Evolutionary conservation across 2,329 filamentous ascomycete genomes (phyloP).

Genomic region (Arthrinium phaeospermum): DNA sequence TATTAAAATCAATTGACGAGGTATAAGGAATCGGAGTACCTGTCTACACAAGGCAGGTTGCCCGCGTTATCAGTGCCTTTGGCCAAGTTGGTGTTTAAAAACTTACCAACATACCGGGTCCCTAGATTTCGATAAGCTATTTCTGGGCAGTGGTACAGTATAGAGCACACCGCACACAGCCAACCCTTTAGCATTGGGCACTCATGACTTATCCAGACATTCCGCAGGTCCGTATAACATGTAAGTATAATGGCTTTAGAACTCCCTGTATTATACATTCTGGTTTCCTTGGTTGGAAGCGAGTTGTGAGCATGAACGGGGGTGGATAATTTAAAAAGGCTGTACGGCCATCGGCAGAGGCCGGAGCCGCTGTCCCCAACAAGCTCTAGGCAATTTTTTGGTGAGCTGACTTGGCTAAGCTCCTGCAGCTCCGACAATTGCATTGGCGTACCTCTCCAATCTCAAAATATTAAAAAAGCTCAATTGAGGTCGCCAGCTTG

Average conservation of each 20-base stretch:
- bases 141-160: background rate
- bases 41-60: background rate
- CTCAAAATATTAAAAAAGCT: constrained; percentile 30
- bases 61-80: background rate
- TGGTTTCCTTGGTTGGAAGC: background rate
- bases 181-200: background rate
- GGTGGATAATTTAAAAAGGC: background rate
- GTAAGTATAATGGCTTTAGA: background rate
- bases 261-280: background rate
- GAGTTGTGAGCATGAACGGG: background rate
- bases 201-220: background rate
- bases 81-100: background rate
- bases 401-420: constrained; percentile 5
- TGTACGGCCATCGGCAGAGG: constrained; percentile 11
- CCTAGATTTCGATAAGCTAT: background rate
- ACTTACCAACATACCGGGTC: background rate
- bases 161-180: background rate
- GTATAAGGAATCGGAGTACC: background rate
- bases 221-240: background rate
- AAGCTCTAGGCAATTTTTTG: constrained; percentile 19
- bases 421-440: constrained; percentile 4
- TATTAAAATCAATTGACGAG: too few relatives aligned
- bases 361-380: constrained; percentile 18
- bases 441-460: constrained; percentile 4
- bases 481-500: constrained; percentile 35